Evolutionary conservation across 2,329 filamentous ascomycete genomes (phyloP), one percentile per base, ranked within the genome.

Genomic region (Pseudogymnoascus sp.): DNA sequence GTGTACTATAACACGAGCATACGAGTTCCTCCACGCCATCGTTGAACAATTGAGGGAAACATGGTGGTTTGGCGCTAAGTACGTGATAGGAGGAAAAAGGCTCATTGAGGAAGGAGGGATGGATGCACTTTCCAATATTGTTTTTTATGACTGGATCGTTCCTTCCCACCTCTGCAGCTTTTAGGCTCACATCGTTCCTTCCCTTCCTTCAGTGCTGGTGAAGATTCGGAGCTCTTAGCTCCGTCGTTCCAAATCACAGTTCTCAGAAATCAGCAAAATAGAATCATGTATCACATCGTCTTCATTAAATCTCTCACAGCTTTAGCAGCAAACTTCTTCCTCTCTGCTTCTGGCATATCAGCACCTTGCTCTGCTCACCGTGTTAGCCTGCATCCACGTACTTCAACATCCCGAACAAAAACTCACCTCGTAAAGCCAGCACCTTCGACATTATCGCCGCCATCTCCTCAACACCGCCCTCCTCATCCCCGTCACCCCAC

Each of bases 281-380:
- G 2, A 55, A 33, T 21, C n/a, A 21, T 33, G n/a, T 5, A 33
- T 55, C 48, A 72, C 64, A 72, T 65, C 27, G 65, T 69, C 64
- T 79, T 82, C 84, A 88, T 87, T 33, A 87, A 82, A 68, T 88
- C 84, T 10, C 77, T 78, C 2, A 88, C 83, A 0, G 84, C 84
- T 67, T 80, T 80, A 21, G 81, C 81, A 2, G 85, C 85, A 74
- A 87, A 78, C 64, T 78, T 79, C 71, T 79, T 82, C 66, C 83
- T 78, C 73, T 88, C 83, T 27, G 82, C 81, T 69, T 85, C 82
- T 1, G 83, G 78, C 71, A 88, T 70, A 7, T 82, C 83, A 10
- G 82, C 80, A 31, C 80, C 83, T 65, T 83, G 79, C 61, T 87
- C 84, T 69, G 12, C n/a, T 1, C 4, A 4, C 9, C 29, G 1